phyloP scores from a whole-genome alignment of 371 early-diverging fungal genomes.

The Mucor piriformis region DNA sequence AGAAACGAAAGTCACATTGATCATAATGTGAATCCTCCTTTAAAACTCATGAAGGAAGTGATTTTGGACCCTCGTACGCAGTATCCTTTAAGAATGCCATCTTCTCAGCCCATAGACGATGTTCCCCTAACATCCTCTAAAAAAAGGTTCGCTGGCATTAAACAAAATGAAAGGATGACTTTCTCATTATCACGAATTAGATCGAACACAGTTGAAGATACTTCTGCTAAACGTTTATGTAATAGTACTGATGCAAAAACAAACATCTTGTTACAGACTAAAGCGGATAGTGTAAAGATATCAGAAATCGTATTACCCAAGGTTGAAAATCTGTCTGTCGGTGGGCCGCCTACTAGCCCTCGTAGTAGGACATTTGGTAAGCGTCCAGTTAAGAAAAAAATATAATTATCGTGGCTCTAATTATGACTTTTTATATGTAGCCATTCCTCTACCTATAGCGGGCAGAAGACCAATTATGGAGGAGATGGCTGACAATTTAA shows the following conservation, averaged over 20 bases:
- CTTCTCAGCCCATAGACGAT: neutral
- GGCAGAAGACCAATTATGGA: slow-evolving; percentile 15
- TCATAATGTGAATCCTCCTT: slow-evolving; percentile 7
- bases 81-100: neutral
- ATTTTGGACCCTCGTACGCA: slow-evolving; percentile 18
- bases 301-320: neutral
- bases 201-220: neutral
- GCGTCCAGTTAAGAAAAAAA: neutral
- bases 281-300: neutral
- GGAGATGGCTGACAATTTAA: slow-evolving; percentile 20
- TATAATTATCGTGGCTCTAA: neutral
- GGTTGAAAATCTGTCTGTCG: neutral
- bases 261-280: neutral
- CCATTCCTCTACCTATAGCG: slow-evolving; percentile 6
- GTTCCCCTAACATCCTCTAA: neutral
- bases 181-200: neutral
- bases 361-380: slow-evolving; percentile 10
- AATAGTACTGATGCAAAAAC: slow-evolving; percentile 1
- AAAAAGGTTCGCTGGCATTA: neutral
- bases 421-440: neutral
- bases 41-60: slow-evolving; percentile 5
- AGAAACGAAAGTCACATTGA: slow-evolving; percentile 5
- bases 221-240: neutral
- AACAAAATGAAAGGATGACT: neutral
- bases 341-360: neutral